A percentile compares a stretch with the other conserved stretches of the same genome.
phyloP scores from a whole-genome alignment of 2,329 filamentous ascomycete genomes.

The Alternaria angustiovoidea region DNA sequence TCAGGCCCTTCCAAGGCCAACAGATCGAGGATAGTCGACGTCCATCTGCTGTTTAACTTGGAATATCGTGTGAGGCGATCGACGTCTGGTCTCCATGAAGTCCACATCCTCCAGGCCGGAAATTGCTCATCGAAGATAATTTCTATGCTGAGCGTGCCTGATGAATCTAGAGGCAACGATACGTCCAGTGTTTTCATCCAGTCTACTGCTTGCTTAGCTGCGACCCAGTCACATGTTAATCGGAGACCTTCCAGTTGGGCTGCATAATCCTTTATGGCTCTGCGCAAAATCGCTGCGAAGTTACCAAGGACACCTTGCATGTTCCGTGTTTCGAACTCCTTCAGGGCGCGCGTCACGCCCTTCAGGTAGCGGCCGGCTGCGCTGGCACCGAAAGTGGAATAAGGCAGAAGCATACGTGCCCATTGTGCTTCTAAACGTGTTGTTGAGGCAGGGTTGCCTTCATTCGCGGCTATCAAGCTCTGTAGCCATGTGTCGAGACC shows the following conservation, averaged over 20 bases:
- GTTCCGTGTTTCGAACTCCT: constrained; percentile 25
- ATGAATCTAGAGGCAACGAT: constrained; percentile 15
- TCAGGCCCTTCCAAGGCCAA: constrained; percentile 44
- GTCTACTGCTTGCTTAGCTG: constrained; percentile 28
- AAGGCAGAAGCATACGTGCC: constrained; percentile 36
- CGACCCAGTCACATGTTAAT: constrained; percentile 33
- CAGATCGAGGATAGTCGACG: constrained; percentile 32
- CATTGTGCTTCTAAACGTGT: constrained; percentile 40
- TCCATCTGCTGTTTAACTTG: constrained; percentile 19
- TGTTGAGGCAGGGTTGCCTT: constrained; percentile 31
- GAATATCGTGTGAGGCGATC: constrained; percentile 23
- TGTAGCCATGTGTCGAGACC: constrained; percentile 40
- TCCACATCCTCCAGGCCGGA: constrained; percentile 42
- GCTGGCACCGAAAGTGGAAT: constrained; percentile 29
- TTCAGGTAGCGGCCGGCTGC: constrained; percentile 37
- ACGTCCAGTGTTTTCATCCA: constrained; percentile 33
- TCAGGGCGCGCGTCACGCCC: constrained; percentile 30
- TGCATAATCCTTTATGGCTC: constrained; percentile 33
- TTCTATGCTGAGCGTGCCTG: constrained; percentile 21
- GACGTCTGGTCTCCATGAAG: constrained; percentile 39
- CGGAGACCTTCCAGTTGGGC: constrained; percentile 38
- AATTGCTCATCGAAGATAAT: constrained; percentile 37
- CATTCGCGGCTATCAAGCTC: constrained; percentile 41
- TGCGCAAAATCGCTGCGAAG: constrained; percentile 29
- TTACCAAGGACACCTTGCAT: constrained; percentile 26